These are phyloP conservation scores for Camellia oleifera DNA, from an alignment of 179 eudicot species.

Conservation along the genomic window DNA sequence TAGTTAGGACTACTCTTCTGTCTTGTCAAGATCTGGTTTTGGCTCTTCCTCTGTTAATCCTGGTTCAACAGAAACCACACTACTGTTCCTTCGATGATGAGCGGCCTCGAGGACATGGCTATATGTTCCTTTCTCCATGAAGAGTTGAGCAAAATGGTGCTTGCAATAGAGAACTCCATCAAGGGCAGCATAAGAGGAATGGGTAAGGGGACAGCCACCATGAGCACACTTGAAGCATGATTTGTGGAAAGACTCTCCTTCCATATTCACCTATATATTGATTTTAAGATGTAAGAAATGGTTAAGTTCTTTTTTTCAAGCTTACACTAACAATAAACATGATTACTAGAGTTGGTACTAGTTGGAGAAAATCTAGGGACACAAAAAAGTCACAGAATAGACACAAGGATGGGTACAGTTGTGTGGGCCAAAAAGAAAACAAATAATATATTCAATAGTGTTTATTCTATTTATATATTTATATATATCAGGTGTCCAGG, in stretches of 20 bases:
- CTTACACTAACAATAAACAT: background rate
- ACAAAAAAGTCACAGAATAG: no score
- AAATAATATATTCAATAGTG: no score
- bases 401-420: no score
- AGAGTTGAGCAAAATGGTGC: slow-evolving; percentile 82
- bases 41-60: slow-evolving; percentile 9
- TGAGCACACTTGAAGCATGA: slow-evolving; percentile 86
- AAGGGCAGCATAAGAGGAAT: slow-evolving; percentile 82
- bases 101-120: slow-evolving; percentile 74
- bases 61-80: slow-evolving; percentile 14
- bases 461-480: no score
- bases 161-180: slow-evolving; percentile 88
- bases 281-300: background rate
- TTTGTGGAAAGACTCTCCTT: slow-evolving; percentile 90
- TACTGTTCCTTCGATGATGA: slow-evolving; percentile 14
- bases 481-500: no score
- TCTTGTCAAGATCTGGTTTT: background rate
- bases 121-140: slow-evolving; percentile 90
- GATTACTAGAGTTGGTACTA: no score
- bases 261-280: slow-evolving; percentile 62
- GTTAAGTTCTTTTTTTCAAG: background rate
- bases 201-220: slow-evolving; percentile 87
- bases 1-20: background rate
- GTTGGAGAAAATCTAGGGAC: no score
- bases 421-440: no score